phyloP scores from a whole-genome alignment of 2,329 filamentous ascomycete species.

The Colletotrichum trifolii region DNA sequence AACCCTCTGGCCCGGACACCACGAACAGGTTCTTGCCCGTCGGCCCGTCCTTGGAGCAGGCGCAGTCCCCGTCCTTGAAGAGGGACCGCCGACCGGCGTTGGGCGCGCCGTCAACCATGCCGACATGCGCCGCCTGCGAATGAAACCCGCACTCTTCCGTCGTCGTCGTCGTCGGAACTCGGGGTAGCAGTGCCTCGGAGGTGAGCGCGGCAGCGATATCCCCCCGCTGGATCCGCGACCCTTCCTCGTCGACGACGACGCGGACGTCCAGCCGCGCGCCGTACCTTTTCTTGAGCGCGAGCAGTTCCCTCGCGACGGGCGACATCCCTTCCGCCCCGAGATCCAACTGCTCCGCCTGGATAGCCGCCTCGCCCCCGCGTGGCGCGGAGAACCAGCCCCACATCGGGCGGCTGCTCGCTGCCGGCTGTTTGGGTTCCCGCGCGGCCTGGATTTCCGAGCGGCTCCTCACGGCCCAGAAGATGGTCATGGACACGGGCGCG shows the following conservation, averaged over 20 bases:
- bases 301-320: conserved; percentile 71
- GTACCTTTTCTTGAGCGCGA: conserved; percentile 68
- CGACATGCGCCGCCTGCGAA: conserved; percentile 42
- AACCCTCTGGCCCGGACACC: conserved; percentile 91
- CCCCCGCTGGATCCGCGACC: conserved; percentile 68
- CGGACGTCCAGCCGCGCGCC: conserved; percentile 70
- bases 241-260: conserved; percentile 87
- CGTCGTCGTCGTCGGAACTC: conserved; percentile 48
- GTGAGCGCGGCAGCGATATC: conserved; percentile 55
- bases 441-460: conserved; percentile 59
- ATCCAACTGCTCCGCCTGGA: conserved; percentile 39
- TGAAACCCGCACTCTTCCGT: conserved; percentile 44
- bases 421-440: not conserved
- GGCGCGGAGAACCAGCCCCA: conserved; percentile 28
- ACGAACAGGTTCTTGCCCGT: conserved; percentile 75
- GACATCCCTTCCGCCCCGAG: conserved; percentile 47
- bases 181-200: conserved; percentile 20
- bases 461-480: conserved; percentile 84
- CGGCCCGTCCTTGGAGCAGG: conserved; percentile 42
- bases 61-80: conserved; percentile 36
- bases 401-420: conserved; percentile 36
- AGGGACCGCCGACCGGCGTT: conserved; percentile 25
- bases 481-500: conserved; percentile 65
- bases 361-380: not conserved
- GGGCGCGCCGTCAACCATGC: conserved; percentile 38